Evolutionary conservation across 495 filamentous ascomycete genomes (phyloP).

Genomic region (Xylaria intraflava): DNA sequence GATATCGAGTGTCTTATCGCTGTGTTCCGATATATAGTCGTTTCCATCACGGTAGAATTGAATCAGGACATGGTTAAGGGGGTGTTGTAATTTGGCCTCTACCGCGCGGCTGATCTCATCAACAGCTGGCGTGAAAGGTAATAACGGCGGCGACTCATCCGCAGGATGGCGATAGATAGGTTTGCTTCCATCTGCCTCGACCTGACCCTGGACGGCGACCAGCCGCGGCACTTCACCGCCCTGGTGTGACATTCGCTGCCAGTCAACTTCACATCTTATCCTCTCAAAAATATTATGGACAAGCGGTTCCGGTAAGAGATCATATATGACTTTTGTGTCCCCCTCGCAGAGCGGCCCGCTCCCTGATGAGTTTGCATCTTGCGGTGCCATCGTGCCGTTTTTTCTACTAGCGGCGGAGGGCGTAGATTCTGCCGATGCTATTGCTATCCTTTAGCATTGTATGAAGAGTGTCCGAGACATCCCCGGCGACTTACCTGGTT

Average conservation of each 20-base stretch:
- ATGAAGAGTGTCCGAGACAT: not conserved
- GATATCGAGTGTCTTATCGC: slow-evolving; percentile 94
- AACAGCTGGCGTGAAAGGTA: slow-evolving; percentile 68
- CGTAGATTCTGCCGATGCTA: not conserved
- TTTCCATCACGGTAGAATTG: slow-evolving; percentile 85
- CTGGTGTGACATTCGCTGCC: slow-evolving; percentile 89
- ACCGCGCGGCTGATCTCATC: slow-evolving; percentile 57
- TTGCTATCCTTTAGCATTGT: not conserved
- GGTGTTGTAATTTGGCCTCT: slow-evolving; percentile 66
- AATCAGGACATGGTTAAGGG: slow-evolving; percentile 87
- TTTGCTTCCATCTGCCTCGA: slow-evolving; percentile 64
- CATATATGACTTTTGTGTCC: slow-evolving; percentile 68
- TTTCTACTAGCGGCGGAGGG: not conserved
- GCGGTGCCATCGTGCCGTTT: not conserved
- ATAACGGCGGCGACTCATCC: slow-evolving; percentile 77
- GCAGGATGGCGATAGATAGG: slow-evolving; percentile 92
- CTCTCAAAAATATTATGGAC: slow-evolving; percentile 59
- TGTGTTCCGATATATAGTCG: slow-evolving; percentile 96
- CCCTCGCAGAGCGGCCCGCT: slow-evolving; percentile 55
- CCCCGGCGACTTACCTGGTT: not conserved
- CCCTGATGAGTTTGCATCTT: not conserved
- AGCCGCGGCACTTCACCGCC: slow-evolving; percentile 88
- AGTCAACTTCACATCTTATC: slow-evolving; percentile 68
- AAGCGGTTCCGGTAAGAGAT: slow-evolving; percentile 51
- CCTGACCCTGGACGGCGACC: slow-evolving; percentile 80